Evolutionary conservation across 495 filamentous ascomycete genomes (phyloP).

Genomic region (Umbilicaria muhlenbergii): DNA sequence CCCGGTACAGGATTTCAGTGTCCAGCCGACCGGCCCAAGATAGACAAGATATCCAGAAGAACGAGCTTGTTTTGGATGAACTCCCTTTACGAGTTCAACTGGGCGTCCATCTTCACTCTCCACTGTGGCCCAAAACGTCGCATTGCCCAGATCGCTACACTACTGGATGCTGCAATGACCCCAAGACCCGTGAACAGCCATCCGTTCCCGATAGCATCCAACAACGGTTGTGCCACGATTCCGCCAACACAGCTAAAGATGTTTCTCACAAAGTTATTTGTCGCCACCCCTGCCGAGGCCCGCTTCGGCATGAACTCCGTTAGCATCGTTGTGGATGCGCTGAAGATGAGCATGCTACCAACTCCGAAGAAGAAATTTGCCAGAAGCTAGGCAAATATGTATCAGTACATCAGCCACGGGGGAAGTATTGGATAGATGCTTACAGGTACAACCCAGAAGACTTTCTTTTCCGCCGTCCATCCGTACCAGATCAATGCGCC

Average conservation of each 20-base stretch:
- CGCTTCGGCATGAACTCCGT: constrained; percentile 79
- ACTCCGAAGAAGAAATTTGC: constrained; percentile 83
- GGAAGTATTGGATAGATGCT: constrained; percentile 11
- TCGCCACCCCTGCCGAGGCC: constrained; percentile 62
- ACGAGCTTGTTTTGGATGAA: neutral
- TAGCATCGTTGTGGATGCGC: constrained; percentile 62
- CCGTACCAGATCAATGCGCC: constrained; percentile 50
- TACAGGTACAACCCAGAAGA: constrained; percentile 49
- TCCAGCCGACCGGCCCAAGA: no score
- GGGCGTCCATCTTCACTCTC: constrained; percentile 51
- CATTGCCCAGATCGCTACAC: constrained; percentile 47
- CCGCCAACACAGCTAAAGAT: constrained; percentile 70
- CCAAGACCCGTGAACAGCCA: constrained; percentile 79
- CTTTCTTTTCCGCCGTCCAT: constrained; percentile 42
- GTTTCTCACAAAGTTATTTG: constrained; percentile 66
- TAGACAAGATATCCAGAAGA: no score
- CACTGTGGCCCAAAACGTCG: constrained; percentile 47
- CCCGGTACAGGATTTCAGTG: no score
- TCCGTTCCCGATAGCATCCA: constrained; percentile 70
- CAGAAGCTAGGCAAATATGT: constrained; percentile 29
- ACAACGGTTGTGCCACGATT: constrained; percentile 59
- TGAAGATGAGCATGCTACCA: constrained; percentile 81
- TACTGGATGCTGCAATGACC: constrained; percentile 34
- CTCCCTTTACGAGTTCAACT: constrained; percentile 8
- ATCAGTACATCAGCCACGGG: neutral